Evolutionary conservation across 2,329 filamentous ascomycete genomes (phyloP).

Genomic region (Ampelomyces quisqualis): DNA sequence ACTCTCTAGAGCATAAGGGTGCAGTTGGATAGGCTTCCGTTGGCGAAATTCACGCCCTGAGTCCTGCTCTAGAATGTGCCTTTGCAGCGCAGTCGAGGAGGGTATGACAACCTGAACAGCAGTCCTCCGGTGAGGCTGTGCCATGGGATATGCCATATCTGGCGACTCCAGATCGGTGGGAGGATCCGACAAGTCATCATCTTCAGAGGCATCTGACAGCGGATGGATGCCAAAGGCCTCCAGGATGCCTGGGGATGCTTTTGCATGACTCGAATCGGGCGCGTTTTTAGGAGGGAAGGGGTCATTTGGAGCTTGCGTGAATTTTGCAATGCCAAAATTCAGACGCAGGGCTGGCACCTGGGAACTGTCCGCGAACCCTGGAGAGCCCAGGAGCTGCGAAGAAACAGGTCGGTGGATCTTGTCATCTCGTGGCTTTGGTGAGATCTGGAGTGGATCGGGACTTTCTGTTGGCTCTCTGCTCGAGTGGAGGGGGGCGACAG

Average conservation of each 20-base stretch:
- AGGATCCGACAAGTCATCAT: conserved; percentile 29
- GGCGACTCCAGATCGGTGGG: conserved; percentile 25
- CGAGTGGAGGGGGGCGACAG: conserved; percentile 3
- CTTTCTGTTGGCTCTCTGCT: conserved; percentile 25
- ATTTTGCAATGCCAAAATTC: conserved; percentile 2
- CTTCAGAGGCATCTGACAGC: conserved; percentile 27
- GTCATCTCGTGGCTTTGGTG: conserved; percentile 10
- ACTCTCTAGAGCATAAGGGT: conserved; percentile 51
- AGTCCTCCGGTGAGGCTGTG: conserved; percentile 30
- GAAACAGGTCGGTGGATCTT: conserved; percentile 1
- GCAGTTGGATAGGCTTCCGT: conserved; percentile 51
- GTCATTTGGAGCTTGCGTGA: conserved; percentile 6
- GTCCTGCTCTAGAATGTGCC: conserved; percentile 17
- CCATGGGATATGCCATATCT: conserved; percentile 9
- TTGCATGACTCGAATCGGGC: neutral
- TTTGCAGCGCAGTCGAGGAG: conserved; percentile 20
- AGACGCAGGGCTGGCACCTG: conserved; percentile 9
- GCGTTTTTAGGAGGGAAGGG: neutral
- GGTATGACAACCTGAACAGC: conserved; percentile 36
- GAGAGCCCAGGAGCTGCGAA: conserved; percentile 13
- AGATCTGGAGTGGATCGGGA: conserved; percentile 34
- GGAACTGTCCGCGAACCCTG: conserved; percentile 5
- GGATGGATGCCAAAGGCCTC: conserved; percentile 22
- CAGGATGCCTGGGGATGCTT: conserved; percentile 12
- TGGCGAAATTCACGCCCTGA: conserved; percentile 44